These are phyloP conservation scores for Blastocystis sp. DNA, from an alignment of 352 stramenopile species.

Conservation along the genomic window DNA sequence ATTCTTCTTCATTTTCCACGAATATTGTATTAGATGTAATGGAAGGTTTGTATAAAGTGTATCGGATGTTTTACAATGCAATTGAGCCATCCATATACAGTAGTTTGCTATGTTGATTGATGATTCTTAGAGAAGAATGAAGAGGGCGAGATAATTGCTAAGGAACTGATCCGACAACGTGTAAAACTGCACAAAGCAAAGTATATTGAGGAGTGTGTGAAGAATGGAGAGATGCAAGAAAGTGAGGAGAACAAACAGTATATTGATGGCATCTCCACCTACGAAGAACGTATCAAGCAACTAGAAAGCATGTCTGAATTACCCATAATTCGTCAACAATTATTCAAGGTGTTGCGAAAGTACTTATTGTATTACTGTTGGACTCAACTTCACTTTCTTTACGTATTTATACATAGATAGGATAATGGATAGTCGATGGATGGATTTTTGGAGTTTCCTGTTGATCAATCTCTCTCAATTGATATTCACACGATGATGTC, in stretches of 20 bases:
- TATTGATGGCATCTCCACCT: background rate
- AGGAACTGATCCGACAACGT: background rate
- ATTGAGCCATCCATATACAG: slow-evolving; percentile 55
- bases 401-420: background rate
- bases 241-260: background rate
- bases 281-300: background rate
- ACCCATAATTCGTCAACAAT: background rate
- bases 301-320: background rate
- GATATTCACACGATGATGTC: slow-evolving; percentile 45
- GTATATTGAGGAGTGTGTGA: slow-evolving; percentile 25
- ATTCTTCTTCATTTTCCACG: background rate
- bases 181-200: slow-evolving; percentile 8
- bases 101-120: background rate
- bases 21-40: slow-evolving; percentile 15
- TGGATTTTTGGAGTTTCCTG: slow-evolving; percentile 1
- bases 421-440: slow-evolving; percentile 10
- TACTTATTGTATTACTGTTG: background rate
- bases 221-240: background rate
- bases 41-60: slow-evolving; percentile 28
- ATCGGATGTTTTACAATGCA: background rate
- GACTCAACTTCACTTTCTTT: slow-evolving; percentile 48
- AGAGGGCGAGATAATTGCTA: background rate
- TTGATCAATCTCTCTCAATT: background rate
- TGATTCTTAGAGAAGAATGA: slow-evolving; percentile 8
- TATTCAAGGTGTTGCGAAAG: background rate